phyloP scores from a whole-genome alignment of 768 basidiomycete species.

The Pisolithus sp. region DNA sequence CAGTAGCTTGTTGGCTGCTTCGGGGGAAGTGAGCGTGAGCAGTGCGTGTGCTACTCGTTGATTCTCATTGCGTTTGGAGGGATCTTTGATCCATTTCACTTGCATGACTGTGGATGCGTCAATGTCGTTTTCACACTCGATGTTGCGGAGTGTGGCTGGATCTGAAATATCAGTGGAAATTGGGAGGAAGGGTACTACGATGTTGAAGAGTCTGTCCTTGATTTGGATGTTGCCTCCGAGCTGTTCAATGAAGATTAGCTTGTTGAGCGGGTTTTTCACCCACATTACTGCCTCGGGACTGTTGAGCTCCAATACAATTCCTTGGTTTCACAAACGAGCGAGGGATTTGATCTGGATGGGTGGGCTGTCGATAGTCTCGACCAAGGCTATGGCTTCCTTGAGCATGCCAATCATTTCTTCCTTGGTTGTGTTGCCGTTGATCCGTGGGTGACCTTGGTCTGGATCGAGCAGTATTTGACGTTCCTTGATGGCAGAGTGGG shows the following conservation, averaged over 20 bases:
- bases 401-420: no score
- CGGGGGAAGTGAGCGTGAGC: constrained; percentile 10
- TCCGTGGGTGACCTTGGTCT: no score
- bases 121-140: constrained; percentile 15
- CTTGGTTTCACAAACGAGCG: neutral
- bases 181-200: constrained; percentile 20
- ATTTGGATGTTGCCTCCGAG: neutral
- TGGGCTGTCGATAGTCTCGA: no score
- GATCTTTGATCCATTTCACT: constrained; percentile 25
- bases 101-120: neutral
- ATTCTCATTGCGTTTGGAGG: neutral
- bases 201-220: neutral
- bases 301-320: constrained; percentile 12
- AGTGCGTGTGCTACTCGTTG: constrained; percentile 23
- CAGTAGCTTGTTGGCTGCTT: constrained; percentile 22
- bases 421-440: no score
- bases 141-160: neutral
- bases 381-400: no score
- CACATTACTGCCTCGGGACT: neutral
- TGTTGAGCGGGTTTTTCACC: no score
- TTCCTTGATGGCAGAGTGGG: no score
- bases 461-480: no score
- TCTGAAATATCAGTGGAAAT: constrained; percentile 8
- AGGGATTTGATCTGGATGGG: no score
- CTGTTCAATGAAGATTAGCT: no score